These are phyloP conservation scores for Zychaea mexicana DNA, from an alignment of 371 early-diverging fungal genomes.

Conservation along the genomic window DNA sequence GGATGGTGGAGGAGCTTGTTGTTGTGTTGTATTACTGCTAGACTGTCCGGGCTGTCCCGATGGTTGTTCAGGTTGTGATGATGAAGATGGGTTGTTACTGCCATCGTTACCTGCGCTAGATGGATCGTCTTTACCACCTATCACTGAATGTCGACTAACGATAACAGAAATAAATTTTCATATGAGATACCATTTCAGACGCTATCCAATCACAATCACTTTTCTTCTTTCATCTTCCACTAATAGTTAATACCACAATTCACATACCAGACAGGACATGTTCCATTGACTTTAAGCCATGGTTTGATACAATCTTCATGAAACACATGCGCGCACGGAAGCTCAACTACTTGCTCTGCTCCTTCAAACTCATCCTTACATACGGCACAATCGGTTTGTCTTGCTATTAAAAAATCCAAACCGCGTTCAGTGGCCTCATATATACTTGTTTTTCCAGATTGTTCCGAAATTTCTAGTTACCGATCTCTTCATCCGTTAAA, in stretches of 20 bases:
- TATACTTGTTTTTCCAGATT: neutral
- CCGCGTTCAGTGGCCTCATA: neutral
- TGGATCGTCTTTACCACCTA: neutral
- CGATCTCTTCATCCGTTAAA: conserved; percentile 55
- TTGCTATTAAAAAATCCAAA: conserved; percentile 19
- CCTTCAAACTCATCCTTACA: conserved; percentile 81
- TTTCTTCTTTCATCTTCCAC: too few relatives aligned
- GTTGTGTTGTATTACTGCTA: neutral
- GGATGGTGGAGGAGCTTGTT: conserved; percentile 3
- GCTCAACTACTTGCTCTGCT: conserved; percentile 54
- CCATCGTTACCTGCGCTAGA: neutral
- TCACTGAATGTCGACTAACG: conserved; percentile 3
- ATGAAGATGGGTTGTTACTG: neutral
- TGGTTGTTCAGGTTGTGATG: neutral
- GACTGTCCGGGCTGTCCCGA: neutral
- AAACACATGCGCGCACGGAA: conserved; percentile 86
- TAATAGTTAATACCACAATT: too few relatives aligned
- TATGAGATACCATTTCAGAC: conserved; percentile 5
- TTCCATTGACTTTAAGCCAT: conserved; percentile 86
- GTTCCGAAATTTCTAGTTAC: conserved; percentile 14
- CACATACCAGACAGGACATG: conserved; percentile 95
- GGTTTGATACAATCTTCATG: conserved; percentile 87
- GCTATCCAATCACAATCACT: too few relatives aligned
- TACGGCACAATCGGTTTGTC: conserved; percentile 69
- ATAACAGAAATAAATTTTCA: neutral